Base-by-base conservation (phyloP, 805 yeast species). In the Ogataea trehaloabstinens region DNA sequence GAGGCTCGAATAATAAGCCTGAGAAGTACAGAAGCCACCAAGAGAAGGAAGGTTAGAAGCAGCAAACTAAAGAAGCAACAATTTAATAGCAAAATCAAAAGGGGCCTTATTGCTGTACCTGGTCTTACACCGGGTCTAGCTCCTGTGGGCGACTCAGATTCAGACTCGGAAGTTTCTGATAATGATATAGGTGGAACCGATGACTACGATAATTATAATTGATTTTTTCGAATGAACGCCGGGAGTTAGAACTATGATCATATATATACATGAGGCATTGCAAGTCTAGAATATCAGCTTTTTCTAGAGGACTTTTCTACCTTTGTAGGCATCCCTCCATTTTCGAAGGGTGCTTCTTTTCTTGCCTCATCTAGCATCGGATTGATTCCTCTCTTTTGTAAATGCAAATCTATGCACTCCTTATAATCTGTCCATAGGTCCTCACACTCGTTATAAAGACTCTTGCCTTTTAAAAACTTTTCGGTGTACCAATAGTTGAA, bases 401-500 rank as follows among this genome's bases (percentile, higher is more conserved):
- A 67, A 27, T 78, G 78, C 2, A 67, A 76, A 51, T 87, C 82
- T 20, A 93, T 81, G 65, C 99, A 93, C n/a, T 80, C 80, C 52
- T 85, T 86, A 62, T 93, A 93, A 38, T 78, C 82, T 42, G 77
- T 76, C 96, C 97, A 93, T 22, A 86, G 74, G 21, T 82, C 91
- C 38, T 86, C 83, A 64, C 99, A 93, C 63, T 91, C 97, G 59
- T 91, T 91, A 52, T 83, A 74, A 40, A 71, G 66, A 28, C 78
- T 71, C 53, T 75, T 71, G 24, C 80, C 82, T 45, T 75, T 75
- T 33, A 85, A 65, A 49, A 85, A 85, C 61, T 84, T 85, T 52
- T 93, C 97, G 4, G 93, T 81, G 60, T 93, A 93, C 99, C 99
- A 90, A 49, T 76, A 75, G 64, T 89, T 90, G 68, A 93, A 93